Evolutionary conservation across 257 asterid genomes (phyloP).

Genomic region (Ajuga chamaepitys): DNA sequence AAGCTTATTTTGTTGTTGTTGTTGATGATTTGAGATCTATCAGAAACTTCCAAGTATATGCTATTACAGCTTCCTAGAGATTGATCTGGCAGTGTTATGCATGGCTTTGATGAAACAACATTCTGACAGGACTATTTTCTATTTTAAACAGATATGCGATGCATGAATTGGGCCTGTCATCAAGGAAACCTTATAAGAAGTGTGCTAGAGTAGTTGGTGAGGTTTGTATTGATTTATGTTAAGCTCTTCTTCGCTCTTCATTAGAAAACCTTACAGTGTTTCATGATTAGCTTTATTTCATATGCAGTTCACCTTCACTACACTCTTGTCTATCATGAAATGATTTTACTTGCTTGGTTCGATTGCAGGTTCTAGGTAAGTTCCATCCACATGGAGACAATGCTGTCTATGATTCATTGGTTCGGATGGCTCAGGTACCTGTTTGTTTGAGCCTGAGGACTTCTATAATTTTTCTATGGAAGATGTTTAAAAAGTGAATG

Average conservation of each 20-base stretch:
- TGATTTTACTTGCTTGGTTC: conserved; percentile 5
- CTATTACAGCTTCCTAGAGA: not conserved
- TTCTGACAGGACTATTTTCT: conserved; percentile 9
- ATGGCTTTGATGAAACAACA: not conserved
- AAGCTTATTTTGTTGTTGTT: not conserved
- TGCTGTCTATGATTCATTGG: conserved; percentile 96
- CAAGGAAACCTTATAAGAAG: conserved; percentile 86
- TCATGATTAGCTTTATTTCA: not conserved
- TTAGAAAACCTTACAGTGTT: not conserved
- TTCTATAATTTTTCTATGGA: conserved; percentile 3
- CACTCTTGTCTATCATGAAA: not conserved
- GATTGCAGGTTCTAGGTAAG: conserved; percentile 84
- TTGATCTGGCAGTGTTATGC: not conserved
- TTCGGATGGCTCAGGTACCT: conserved; percentile 97
- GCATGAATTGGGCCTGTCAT: conserved; percentile 95
- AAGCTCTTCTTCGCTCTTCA: not conserved
- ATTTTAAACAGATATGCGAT: conserved; percentile 65
- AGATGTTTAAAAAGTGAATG: conserved; percentile 1
- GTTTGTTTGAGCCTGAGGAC: not conserved
- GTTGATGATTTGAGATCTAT: not conserved
- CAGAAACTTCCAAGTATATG: not conserved
- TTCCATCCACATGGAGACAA: conserved; percentile 96
- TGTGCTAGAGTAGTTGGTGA: conserved; percentile 99
- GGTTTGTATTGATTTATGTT: conserved; percentile 42
- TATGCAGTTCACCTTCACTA: not conserved